phyloP scores from a whole-genome alignment of 2,329 filamentous ascomycete species.

The Trichophyton schoenleinii region DNA sequence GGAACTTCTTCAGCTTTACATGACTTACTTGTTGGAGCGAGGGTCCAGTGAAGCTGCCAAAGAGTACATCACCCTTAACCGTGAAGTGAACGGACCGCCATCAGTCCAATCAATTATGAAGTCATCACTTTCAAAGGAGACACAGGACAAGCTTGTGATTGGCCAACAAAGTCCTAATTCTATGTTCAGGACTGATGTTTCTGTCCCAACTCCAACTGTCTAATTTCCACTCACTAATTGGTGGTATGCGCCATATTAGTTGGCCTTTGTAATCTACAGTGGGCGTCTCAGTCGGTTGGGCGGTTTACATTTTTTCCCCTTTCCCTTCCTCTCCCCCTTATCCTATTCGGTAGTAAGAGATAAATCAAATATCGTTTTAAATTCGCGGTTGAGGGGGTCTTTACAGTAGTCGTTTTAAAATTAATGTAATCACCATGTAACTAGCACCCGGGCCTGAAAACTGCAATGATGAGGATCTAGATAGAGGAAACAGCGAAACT shows the following conservation, averaged over 20 bases:
- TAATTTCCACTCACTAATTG: not conserved
- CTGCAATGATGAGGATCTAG: too few species aligned
- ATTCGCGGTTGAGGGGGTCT: too few species aligned
- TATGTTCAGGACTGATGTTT: not conserved
- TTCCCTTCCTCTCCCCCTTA: too few species aligned
- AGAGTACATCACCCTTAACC: constrained; percentile 70
- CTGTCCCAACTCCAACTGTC: not conserved
- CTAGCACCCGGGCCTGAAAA: too few species aligned
- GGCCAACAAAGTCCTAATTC: not conserved
- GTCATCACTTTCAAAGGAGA: constrained; percentile 5
- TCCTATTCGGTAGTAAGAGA: too few species aligned
- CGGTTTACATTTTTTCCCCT: not conserved
- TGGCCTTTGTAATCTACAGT: not conserved
- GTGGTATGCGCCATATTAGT: not conserved
- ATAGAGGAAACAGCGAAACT: too few species aligned
- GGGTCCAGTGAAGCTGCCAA: constrained; percentile 75
- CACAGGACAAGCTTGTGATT: not conserved
- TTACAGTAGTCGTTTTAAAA: too few species aligned
- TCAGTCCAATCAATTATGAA: constrained; percentile 28
- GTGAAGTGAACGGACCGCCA: constrained; percentile 62
- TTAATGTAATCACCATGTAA: too few species aligned
- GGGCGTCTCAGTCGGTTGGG: not conserved
- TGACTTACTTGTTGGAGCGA: constrained; percentile 70
- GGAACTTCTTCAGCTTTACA: constrained; percentile 64
- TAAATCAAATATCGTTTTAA: too few species aligned